Conservation (phyloP, 1,139 yeast species). For the Tardiomyces digboiensis region DNA sequence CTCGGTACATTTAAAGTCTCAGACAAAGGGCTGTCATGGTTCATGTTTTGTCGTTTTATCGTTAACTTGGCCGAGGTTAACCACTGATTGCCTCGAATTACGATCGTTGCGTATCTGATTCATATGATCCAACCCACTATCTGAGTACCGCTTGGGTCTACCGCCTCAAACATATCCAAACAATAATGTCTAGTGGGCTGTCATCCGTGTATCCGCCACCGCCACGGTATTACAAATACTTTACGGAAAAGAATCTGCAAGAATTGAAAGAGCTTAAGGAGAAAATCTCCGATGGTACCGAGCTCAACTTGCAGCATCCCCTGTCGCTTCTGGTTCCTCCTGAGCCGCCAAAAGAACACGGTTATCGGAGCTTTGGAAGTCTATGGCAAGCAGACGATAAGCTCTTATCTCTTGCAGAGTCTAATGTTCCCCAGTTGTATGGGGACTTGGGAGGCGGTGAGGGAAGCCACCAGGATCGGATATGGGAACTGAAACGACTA, state of each 20-base stretch:
- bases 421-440: slow-evolving; percentile 64
- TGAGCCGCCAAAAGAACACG: slow-evolving; percentile 38
- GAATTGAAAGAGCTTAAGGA: slow-evolving; percentile 23
- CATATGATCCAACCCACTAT: too few relatives aligned
- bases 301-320: slow-evolving; percentile 10
- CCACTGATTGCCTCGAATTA: too few relatives aligned
- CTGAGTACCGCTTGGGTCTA: too few relatives aligned
- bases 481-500: slow-evolving; percentile 57
- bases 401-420: slow-evolving; percentile 53
- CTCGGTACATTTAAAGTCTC: too few relatives aligned
- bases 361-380: slow-evolving; percentile 73
- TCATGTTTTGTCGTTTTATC: too few relatives aligned
- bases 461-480: slow-evolving; percentile 31
- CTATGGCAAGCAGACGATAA: slow-evolving; percentile 71
- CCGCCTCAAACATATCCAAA: not conserved
- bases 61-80: too few relatives aligned
- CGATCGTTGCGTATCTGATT: too few relatives aligned
- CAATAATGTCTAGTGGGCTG: slow-evolving; percentile 23
- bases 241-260: slow-evolving; percentile 50
- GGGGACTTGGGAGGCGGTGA: slow-evolving; percentile 10
- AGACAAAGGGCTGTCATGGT: too few relatives aligned
- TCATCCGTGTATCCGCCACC: slow-evolving; percentile 82
- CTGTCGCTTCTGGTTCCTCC: slow-evolving; percentile 59
- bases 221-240: slow-evolving; percentile 62
- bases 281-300: slow-evolving; percentile 3